These are phyloP conservation scores for Phialocephala subalpina DNA, from an alignment of 2,329 filamentous ascomycete genomes.

Conservation along the genomic window DNA sequence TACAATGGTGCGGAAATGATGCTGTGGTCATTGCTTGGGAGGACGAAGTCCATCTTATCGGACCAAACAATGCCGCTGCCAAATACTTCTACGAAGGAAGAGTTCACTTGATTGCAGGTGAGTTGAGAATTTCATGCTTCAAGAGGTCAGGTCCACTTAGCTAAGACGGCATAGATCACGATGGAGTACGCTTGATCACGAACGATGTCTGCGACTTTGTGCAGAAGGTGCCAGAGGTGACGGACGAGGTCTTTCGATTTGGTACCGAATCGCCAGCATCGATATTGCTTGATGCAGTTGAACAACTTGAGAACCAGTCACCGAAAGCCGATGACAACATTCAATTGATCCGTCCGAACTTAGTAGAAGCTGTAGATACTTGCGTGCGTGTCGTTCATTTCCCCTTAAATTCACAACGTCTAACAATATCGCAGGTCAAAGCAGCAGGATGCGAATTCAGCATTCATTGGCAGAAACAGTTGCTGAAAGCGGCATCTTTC, in stretches of 20 bases:
- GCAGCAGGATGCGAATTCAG: conserved; percentile 93
- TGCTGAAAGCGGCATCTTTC: conserved; percentile 96
- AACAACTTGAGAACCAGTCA: conserved; percentile 90
- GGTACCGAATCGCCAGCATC: conserved; percentile 90
- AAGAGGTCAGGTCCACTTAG: neutral
- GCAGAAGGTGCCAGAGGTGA: conserved; percentile 89
- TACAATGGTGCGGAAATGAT: conserved; percentile 97
- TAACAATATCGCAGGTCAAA: conserved; percentile 59
- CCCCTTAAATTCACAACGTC: neutral
- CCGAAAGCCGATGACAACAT: conserved; percentile 98
- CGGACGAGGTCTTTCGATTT: conserved; percentile 87
- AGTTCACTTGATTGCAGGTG: conserved; percentile 87
- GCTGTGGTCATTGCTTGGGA: conserved; percentile 96
- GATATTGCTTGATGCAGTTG: conserved; percentile 91
- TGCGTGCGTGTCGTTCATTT: conserved; percentile 59
- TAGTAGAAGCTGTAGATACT: conserved; percentile 92
- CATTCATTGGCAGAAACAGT: conserved; percentile 90
- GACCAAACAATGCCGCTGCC: conserved; percentile 78
- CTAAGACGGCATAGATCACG: conserved; percentile 60
- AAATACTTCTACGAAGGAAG: conserved; percentile 90
- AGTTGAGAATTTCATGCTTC: conserved; percentile 39
- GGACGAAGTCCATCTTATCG: conserved; percentile 94
- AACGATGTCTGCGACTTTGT: conserved; percentile 97
- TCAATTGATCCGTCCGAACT: conserved; percentile 85
- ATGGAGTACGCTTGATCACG: conserved; percentile 89